Percentiles rank a stretch among this genome's conserved stretches.
phyloP scores from a whole-genome alignment of 345 rosid genomes.

The Garcia nutans region DNA sequence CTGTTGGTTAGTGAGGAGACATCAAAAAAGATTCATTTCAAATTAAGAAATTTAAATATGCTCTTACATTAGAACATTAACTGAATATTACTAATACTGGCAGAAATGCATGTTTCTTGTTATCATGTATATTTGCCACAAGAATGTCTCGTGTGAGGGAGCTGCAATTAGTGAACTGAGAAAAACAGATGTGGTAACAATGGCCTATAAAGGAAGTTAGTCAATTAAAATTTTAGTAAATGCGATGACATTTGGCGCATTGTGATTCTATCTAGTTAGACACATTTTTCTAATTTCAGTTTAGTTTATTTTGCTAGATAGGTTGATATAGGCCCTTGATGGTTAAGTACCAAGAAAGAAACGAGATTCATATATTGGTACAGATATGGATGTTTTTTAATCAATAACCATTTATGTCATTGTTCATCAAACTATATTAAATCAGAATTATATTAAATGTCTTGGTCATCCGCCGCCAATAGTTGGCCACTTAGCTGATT shows the following conservation, averaged over 20 bases:
- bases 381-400: neutral
- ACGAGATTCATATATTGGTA: neutral
- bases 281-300: neutral
- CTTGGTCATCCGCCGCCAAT: neutral
- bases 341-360: neutral
- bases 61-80: too few relatives aligned
- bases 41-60: too few relatives aligned
- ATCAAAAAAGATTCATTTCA: too few relatives aligned
- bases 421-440: neutral
- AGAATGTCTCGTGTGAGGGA: neutral
- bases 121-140: neutral
- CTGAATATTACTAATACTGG: too few relatives aligned
- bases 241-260: neutral
- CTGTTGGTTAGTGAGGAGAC: too few relatives aligned
- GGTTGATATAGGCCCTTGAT: neutral
- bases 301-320: neutral
- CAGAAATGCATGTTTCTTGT: neutral
- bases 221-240: neutral
- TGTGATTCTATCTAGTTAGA: neutral
- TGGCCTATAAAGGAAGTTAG: too few relatives aligned
- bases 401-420: neutral
- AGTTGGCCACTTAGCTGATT: slow-evolving; percentile 1
- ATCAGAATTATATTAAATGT: neutral
- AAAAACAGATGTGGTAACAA: neutral
- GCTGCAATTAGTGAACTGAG: neutral